Percentiles rank a stretch among this genome's conserved stretches.
phyloP scores from a whole-genome alignment of 2,329 filamentous ascomycete genomes.

The Pseudogymnoascus sp. region DNA sequence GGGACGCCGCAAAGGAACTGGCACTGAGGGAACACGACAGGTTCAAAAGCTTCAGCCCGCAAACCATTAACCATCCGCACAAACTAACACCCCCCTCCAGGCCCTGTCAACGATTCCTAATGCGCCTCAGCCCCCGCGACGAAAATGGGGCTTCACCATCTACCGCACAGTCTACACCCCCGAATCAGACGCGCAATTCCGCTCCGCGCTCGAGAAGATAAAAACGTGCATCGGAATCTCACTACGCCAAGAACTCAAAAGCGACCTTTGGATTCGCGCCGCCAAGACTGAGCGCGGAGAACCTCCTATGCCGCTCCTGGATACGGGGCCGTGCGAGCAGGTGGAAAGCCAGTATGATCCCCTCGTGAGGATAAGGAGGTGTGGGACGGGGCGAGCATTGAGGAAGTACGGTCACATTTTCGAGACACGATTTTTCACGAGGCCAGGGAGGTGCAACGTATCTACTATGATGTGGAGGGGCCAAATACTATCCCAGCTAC shows the following conservation, averaged over 20 bases:
- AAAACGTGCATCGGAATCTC: neutral
- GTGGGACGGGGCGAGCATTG: neutral
- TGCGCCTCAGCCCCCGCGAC: neutral
- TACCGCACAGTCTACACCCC: constrained; percentile 21
- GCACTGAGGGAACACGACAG: too few relatives aligned
- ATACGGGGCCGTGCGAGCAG: neutral
- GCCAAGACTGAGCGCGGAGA: constrained; percentile 10
- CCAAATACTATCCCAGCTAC: neutral
- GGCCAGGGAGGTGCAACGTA: neutral
- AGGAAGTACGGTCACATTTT: constrained; percentile 1
- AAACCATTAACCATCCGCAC: too few relatives aligned
- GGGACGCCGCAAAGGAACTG: neutral
- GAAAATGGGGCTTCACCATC: constrained; percentile 14
- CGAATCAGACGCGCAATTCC: constrained; percentile 19
- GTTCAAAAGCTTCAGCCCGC: too few relatives aligned
- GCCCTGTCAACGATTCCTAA: neutral
- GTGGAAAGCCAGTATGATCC: neutral
- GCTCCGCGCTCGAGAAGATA: constrained; percentile 15
- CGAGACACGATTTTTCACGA: neutral
- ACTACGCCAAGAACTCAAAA: neutral
- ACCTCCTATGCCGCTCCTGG: neutral
- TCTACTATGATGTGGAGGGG: neutral
- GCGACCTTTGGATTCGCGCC: neutral
- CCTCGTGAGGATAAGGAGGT: neutral
- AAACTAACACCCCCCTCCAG: neutral